These are phyloP conservation scores for Candida vartiovaarae DNA, from an alignment of 805 yeast genomes.

Conservation along the genomic window DNA sequence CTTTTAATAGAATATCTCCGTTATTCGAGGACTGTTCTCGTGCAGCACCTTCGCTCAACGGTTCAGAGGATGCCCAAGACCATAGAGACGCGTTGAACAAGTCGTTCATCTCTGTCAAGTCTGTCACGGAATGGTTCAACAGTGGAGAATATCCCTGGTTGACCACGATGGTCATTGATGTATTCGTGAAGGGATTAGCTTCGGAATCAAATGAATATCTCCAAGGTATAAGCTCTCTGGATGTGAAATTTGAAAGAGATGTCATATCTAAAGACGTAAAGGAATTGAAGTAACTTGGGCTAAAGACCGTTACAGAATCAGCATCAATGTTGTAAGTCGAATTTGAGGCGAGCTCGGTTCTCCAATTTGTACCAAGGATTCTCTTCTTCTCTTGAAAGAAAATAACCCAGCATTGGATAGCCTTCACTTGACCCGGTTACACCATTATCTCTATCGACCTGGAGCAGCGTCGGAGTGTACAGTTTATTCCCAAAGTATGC, in stretches of 20 bases:
- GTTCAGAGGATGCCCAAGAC: slow-evolving; percentile 70
- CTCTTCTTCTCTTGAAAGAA: slow-evolving; percentile 30
- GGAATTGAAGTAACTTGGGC: slow-evolving; percentile 20
- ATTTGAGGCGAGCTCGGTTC: slow-evolving; percentile 22
- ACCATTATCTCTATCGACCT: slow-evolving; percentile 15
- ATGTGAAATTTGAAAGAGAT: background rate
- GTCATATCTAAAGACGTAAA: slow-evolving; percentile 3
- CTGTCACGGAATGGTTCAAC: slow-evolving; percentile 32
- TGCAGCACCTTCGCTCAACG: slow-evolving; percentile 26
- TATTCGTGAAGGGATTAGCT: slow-evolving; percentile 35
- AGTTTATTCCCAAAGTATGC: slow-evolving; percentile 16
- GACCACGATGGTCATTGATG: slow-evolving; percentile 32
- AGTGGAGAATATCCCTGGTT: slow-evolving; percentile 64
- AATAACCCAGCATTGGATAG: slow-evolving; percentile 29
- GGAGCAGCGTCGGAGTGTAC: slow-evolving; percentile 25
- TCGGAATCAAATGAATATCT: slow-evolving; percentile 34
- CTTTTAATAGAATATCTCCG: slow-evolving; percentile 12
- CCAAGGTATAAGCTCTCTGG: slow-evolving; percentile 25
- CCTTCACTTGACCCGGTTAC: slow-evolving; percentile 18
- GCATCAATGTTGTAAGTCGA: slow-evolving; percentile 24
- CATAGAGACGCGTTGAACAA: slow-evolving; percentile 41
- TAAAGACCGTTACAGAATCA: slow-evolving; percentile 18
- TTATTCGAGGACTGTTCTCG: slow-evolving; percentile 8
- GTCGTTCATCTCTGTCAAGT: slow-evolving; percentile 23
- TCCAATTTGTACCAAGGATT: slow-evolving; percentile 29